Evolutionary conservation across 108 stramenopile species (phyloP).

Genomic region (Pelagomonas calceolata): DNA sequence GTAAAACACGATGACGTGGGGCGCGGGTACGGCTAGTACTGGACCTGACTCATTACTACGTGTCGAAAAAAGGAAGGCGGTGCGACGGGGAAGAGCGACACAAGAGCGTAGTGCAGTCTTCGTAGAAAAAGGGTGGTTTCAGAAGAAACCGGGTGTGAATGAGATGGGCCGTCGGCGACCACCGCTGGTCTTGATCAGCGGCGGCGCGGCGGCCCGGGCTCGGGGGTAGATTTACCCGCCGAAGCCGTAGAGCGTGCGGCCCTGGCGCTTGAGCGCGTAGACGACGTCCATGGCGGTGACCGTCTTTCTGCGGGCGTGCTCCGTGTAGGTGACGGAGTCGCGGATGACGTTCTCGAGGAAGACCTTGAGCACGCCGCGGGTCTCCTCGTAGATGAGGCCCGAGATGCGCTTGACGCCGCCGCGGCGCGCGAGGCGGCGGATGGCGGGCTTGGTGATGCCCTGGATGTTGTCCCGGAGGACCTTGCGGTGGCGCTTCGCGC

Average conservation of each 20-base stretch:
- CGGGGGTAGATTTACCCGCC: conserved; percentile 22
- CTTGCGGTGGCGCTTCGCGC: conserved; percentile 71
- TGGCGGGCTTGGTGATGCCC: conserved; percentile 99
- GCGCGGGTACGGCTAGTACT: too few species aligned
- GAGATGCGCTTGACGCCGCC: conserved; percentile 66
- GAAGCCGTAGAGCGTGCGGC: conserved; percentile 49
- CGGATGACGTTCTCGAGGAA: conserved; percentile 56
- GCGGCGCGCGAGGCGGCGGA: conserved; percentile 96
- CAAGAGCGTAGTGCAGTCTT: too few species aligned
- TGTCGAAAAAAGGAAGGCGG: too few species aligned
- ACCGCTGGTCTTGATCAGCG: too few species aligned
- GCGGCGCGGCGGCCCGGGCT: too few species aligned
- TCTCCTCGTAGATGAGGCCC: conserved; percentile 55
- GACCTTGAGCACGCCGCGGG: conserved; percentile 48
- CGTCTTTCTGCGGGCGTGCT: conserved; percentile 47
- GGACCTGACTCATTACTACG: too few species aligned
- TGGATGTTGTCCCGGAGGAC: conserved; percentile 92
- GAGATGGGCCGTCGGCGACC: too few species aligned
- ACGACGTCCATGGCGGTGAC: conserved; percentile 49
- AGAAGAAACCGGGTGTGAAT: too few species aligned
- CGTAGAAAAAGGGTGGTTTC: too few species aligned
- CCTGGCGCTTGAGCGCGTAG: conserved; percentile 48
- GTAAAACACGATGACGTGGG: too few species aligned
- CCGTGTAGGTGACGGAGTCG: conserved; percentile 49
- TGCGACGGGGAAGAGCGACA: too few species aligned